Evolutionary conservation across 805 yeast genomes (phyloP).

Genomic region (Yamadazyma philogaea): DNA sequence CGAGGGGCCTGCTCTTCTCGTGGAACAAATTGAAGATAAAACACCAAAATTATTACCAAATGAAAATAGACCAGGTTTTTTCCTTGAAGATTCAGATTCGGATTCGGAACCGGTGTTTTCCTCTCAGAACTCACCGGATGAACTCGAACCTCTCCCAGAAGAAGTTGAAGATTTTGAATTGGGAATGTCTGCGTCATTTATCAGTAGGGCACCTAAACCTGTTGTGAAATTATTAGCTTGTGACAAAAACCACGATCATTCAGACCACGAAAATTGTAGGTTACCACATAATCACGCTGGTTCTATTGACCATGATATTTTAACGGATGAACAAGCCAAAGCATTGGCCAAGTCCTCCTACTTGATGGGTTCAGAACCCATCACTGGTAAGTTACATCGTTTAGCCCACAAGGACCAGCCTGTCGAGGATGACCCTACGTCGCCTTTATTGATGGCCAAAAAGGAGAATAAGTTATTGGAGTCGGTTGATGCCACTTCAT

Average conservation of each 20-base stretch:
- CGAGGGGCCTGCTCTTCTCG: constrained; percentile 19
- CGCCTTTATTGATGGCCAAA: constrained; percentile 39
- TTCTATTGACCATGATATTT: constrained; percentile 27
- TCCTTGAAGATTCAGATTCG: constrained; percentile 8
- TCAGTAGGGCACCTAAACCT: constrained; percentile 36
- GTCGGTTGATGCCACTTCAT: constrained; percentile 57
- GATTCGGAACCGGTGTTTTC: constrained; percentile 6
- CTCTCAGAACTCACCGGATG: not conserved
- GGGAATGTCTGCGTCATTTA: constrained; percentile 41
- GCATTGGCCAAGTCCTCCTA: constrained; percentile 56
- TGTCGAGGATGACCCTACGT: constrained; percentile 18
- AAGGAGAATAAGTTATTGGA: constrained; percentile 38
- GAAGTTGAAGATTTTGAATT: constrained; percentile 33
- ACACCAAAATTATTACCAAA: constrained; percentile 26
- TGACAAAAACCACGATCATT: constrained; percentile 7
- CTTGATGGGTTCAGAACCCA: constrained; percentile 60
- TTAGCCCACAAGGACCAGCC: constrained; percentile 24
- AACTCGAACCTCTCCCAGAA: constrained; percentile 13
- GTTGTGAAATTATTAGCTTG: constrained; percentile 30
- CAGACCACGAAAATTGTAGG: constrained; percentile 30
- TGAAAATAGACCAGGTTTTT: constrained; percentile 14
- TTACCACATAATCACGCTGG: constrained; percentile 36
- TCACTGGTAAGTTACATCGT: constrained; percentile 43
- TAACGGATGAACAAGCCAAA: constrained; percentile 49
- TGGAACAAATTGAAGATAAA: constrained; percentile 20